These are phyloP conservation scores for Metschnikowia vanudenii DNA, from an alignment of 805 yeast genomes.

Conservation along the genomic window DNA sequence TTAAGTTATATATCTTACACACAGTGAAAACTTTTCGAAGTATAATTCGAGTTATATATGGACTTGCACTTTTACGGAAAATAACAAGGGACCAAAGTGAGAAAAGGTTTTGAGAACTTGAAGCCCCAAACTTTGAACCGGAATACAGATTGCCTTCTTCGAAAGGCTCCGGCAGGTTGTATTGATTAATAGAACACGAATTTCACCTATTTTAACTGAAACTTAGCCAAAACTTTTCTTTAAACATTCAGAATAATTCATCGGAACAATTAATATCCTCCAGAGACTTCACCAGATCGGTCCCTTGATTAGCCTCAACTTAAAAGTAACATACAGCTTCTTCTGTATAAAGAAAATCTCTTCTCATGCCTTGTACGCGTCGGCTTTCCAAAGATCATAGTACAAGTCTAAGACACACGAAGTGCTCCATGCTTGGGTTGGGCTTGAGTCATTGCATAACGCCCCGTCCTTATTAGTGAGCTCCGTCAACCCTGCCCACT, in stretches of 20 bases:
- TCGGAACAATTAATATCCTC: too few relatives aligned
- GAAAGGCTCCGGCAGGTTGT: neutral
- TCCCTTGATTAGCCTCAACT: too few relatives aligned
- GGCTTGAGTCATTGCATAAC: conserved; percentile 81
- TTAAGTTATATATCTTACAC: too few relatives aligned
- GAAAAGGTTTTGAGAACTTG: neutral
- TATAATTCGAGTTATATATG: neutral
- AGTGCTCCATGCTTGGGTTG: conserved; percentile 96
- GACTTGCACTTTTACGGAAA: too few relatives aligned
- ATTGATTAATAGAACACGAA: too few relatives aligned
- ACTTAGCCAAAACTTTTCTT: too few relatives aligned
- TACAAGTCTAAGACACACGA: conserved; percentile 81
- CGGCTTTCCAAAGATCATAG: conserved; percentile 51
- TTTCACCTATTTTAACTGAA: too few relatives aligned
- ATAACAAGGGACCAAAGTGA: neutral
- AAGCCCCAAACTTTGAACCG: neutral
- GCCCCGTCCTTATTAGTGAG: conserved; percentile 86
- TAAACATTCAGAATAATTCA: too few relatives aligned
- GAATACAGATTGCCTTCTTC: neutral
- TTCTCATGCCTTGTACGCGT: neutral
- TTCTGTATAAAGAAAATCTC: neutral
- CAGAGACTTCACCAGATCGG: too few relatives aligned
- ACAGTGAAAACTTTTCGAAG: neutral
- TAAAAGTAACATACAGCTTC: too few relatives aligned
- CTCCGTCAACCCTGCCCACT: conserved; percentile 94